Evolutionary conservation across 2,329 filamentous ascomycete species (phyloP), one percentile per base, ranked within the genome.

Genomic region (Fusarium sp.): DNA sequence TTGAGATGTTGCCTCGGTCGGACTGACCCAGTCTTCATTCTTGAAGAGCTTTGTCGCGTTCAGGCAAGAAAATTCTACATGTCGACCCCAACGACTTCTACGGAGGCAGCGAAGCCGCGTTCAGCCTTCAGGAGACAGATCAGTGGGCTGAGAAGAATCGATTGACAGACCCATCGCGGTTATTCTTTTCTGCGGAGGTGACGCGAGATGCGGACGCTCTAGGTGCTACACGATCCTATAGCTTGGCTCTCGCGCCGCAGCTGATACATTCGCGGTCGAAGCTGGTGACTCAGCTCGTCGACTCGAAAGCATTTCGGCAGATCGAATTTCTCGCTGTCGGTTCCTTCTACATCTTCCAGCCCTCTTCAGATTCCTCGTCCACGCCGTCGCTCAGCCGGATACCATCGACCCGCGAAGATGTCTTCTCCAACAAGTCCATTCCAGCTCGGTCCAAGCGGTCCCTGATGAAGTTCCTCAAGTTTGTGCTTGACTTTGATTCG

Each of bases 241-340:
- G 92, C 42, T 83, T 99, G 45, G 92, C 94, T 3, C 87, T 98
- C 15, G 93, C 94, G 26, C 95, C 96, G 12, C 93, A 97, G 78
- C 86, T 98, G 72, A 91, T 98, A 60, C 96, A 98, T 82, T 90
- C 94, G 15, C 92, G 92, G 61, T 97, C 95, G 6, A 87, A 90
- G 74, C 87, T 98, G 39, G 86, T 98, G 10, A 89, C 91, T 14
- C 89, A 91, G 77, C 89, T 98, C 22, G 94, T 98, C n/a, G 94
- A 95, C 5, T 98, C 96, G 12, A 93, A 92, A 76, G 93, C 95
- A 18, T 96, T 96, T 79, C 90, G 92, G 28, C 95, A 98, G 83
- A 89, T 99, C 52, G 96, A 98, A 80, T 98, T 98, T 77, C 90
- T 96, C 70, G 94, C 96, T 35, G 94, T 98, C 33, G 96, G 96